Conservation (phyloP, 2,329 filamentous ascomycete genomes). For the Colletotrichum coccodes region DNA sequence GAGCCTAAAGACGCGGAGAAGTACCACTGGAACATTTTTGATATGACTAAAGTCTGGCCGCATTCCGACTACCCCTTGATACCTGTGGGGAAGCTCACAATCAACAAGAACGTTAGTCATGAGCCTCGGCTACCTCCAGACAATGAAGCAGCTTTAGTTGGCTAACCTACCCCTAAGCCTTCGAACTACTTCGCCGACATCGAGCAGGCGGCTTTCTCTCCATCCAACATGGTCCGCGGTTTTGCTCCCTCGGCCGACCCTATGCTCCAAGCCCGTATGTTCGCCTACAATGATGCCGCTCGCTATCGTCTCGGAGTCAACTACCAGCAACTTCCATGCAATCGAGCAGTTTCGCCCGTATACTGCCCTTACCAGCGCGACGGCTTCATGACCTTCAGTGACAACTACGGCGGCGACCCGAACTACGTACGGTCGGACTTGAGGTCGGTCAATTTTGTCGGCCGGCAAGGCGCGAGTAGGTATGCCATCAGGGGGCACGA, state of each 20-base stretch:
- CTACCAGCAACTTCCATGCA: slow-evolving; percentile 66
- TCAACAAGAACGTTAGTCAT: slow-evolving; percentile 65
- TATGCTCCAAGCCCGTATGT: slow-evolving; percentile 63
- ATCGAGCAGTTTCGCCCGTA: slow-evolving; percentile 49
- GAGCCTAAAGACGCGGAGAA: slow-evolving; percentile 59
- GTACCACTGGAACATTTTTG: slow-evolving; percentile 60
- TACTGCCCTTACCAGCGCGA: slow-evolving; percentile 53
- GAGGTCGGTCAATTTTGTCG: slow-evolving; percentile 36
- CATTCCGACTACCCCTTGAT: slow-evolving; percentile 70
- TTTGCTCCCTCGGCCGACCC: slow-evolving; percentile 67
- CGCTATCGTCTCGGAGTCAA: slow-evolving; percentile 68
- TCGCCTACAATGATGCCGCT: slow-evolving; percentile 65
- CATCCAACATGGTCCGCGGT: slow-evolving; percentile 71
- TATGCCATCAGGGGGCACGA: slow-evolving; percentile 9
- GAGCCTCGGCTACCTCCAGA: neutral
- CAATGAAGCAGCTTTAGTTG: slow-evolving; percentile 43
- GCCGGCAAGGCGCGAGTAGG: neutral
- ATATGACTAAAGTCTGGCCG: slow-evolving; percentile 66
- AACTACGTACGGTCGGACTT: slow-evolving; percentile 51
- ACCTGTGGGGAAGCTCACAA: slow-evolving; percentile 69
- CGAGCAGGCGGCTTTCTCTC: slow-evolving; percentile 75
- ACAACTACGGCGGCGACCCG: slow-evolving; percentile 57
- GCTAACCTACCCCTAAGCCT: slow-evolving; percentile 60
- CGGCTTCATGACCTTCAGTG: slow-evolving; percentile 45
- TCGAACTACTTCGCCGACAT: slow-evolving; percentile 77